Evolutionary conservation across 129 eudicot species (phyloP), one percentile per base, ranked within the genome.

Genomic region (Apium graveolens): DNA sequence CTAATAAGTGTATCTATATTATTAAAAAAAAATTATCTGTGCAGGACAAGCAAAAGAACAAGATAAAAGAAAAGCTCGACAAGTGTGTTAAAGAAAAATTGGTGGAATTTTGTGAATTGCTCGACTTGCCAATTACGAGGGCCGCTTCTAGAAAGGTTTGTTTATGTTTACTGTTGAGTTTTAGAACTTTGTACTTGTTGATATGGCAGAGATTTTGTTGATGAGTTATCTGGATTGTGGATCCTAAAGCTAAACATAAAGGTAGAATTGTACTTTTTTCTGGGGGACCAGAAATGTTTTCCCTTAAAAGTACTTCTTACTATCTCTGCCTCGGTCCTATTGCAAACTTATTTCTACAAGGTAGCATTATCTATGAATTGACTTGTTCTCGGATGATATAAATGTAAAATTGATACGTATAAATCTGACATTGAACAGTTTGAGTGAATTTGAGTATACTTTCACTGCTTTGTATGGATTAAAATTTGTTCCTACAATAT

Each of bases 41-140:
- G 81, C 88, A 92, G 99, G 99, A 96, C 62, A 96, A 96, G 85
- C 99, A 96, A 81, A 96, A 82, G 85, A 41, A 85, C 24, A 96
- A 89, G 84, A 78, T 96, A 29, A 92, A 86, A 82, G 99, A 96
- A 79, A 96, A 90, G 79, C 83, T 96, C 71, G 99, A 96, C 84
- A 96, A 90, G 89, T 85, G 76, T 69, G 84, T 80, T 31, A 96
- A 96, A 81, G 99, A 96, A 83, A 96, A 92, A 75, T 86, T 96
- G 82, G 18, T 86, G 78, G 99, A 92, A 62, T 80, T 90, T 79
- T 96, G 99, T 45, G 97, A 96, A 83, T 83, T 96, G 45, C 86
- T 96, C 66, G 97, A 92, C 83, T 70, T 96, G 84, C 86, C 96
- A 70, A 73, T 92, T 78, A 44, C 85, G 74, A 92, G 82, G 85